Conservation (phyloP, 148 eudicot species). For the Limonium bicolor region DNA sequence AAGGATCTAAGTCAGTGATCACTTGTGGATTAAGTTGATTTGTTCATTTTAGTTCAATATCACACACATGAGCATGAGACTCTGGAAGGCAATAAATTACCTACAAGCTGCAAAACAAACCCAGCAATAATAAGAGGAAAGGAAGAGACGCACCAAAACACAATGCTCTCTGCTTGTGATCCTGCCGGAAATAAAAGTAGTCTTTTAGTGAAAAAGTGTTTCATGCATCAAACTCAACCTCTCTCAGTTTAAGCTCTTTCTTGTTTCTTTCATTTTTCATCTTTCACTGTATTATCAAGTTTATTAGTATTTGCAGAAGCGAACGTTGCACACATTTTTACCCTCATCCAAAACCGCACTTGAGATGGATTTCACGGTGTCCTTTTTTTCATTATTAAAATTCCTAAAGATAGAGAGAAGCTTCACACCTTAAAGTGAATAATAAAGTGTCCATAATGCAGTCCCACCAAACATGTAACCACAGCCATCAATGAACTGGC, state of each 20-base stretch:
- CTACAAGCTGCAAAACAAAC: conserved; percentile 26
- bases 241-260: no score
- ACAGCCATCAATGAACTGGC: conserved; percentile 77
- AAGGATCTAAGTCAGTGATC: conserved; percentile 1
- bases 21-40: neutral
- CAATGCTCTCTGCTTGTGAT: conserved; percentile 32
- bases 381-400: no score
- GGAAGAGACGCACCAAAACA: conserved; percentile 47
- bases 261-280: no score
- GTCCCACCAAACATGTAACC: conserved; percentile 57
- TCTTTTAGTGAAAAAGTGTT: neutral
- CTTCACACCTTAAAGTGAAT: conserved; percentile 53
- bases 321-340: no score
- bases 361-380: no score
- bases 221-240: no score
- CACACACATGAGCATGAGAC: neutral
- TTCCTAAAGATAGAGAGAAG: neutral
- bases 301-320: neutral
- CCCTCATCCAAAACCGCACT: no score
- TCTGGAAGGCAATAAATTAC: conserved; percentile 12
- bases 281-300: neutral
- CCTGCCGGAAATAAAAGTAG: conserved; percentile 20
- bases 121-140: conserved; percentile 38
- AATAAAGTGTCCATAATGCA: conserved; percentile 69
- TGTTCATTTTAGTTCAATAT: neutral